Evolutionary conservation across 2,329 filamentous ascomycete species (phyloP), one percentile per base, ranked within the genome.

Genomic region (Colletotrichum liriopes): DNA sequence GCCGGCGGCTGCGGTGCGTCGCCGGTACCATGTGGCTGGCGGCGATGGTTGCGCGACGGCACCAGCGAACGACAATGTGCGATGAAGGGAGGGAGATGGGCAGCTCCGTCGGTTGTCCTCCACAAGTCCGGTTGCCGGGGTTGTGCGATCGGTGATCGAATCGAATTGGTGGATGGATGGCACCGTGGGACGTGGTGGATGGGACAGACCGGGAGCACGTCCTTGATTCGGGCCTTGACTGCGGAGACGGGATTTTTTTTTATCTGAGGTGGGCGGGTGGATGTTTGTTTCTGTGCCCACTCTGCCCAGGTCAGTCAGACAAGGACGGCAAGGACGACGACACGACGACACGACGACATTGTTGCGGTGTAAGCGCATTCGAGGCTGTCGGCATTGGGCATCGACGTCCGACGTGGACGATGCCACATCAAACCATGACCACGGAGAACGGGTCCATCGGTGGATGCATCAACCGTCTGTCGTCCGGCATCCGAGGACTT

Each of bases 121-220:
- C 64, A 52, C 68, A 68, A 58, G 52, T 45, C 65, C 39, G 70
- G 70, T 72, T 72, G 70, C 70, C 47, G 35, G 70, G 70, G 70
- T 69, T 65, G 59, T 72, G 47, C 65, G 70, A 72, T 69, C 59
- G 65, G 65, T 41, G 59, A 60, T 72, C 47, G 29, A 72, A 60
- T 72, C 65, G 65, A 59, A 32, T 32, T 43, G 64, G 37, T 54
- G 49, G n/a, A 49, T 60, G 59, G 47, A 61, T 37, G 49, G 16
- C 41, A 43, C 41, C 14, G 41, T 26, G 47, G 20, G 47, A 51
- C 20, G 26, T 52, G 56, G 32, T 61, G 51, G 60, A 49, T 32
- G 20, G 43, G 56, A 43, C 23, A 35, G 56, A 45, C 43, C 45
- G 56, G 65, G 59, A 70, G 65, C 70, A 72, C 70, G 59, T 72